These are phyloP conservation scores for Globisporangium takayamanum DNA, from an alignment of 352 stramenopile genomes.

Conservation along the genomic window DNA sequence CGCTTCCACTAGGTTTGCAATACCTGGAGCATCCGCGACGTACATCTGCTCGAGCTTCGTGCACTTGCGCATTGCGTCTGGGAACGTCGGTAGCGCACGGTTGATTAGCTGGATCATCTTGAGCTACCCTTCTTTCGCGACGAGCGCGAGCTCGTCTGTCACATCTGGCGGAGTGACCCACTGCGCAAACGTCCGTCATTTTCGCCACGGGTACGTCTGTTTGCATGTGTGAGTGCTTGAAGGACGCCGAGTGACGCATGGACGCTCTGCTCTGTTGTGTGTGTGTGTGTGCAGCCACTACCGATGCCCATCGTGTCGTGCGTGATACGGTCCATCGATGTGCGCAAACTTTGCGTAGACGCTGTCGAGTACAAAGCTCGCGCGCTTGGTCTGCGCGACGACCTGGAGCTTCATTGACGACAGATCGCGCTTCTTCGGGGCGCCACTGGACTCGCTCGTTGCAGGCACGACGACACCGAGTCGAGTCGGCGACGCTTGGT, in stretches of 20 bases:
- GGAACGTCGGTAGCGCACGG: constrained; percentile 24
- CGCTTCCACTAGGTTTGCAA: too few relatives aligned
- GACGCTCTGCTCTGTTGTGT: too few relatives aligned
- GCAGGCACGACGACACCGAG: not conserved
- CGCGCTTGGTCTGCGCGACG: not conserved
- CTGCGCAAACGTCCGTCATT: constrained; percentile 20
- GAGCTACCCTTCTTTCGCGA: constrained; percentile 28
- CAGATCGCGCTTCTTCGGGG: not conserved
- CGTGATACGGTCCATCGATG: constrained; percentile 33
- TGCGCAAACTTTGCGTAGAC: constrained; percentile 21
- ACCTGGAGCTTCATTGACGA: not conserved
- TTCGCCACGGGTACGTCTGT: too few relatives aligned
- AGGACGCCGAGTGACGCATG: too few relatives aligned
- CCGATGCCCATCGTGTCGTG: too few relatives aligned
- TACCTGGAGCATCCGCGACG: not conserved
- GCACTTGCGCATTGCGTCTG: constrained; percentile 24
- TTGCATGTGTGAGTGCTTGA: too few relatives aligned
- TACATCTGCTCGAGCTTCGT: constrained; percentile 25
- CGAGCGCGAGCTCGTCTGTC: constrained; percentile 16
- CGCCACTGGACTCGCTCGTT: too few relatives aligned
- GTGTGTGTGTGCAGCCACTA: too few relatives aligned
- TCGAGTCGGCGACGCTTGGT: not conserved
- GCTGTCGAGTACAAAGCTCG: constrained; percentile 7
- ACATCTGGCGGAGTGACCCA: constrained; percentile 32
- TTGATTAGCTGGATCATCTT: constrained; percentile 44